Percentiles rank a stretch among this genome's conserved stretches.
Evolutionary conservation across 208 protist genomes (phyloP).

Genomic region (Acanthamoeba healyi): DNA sequence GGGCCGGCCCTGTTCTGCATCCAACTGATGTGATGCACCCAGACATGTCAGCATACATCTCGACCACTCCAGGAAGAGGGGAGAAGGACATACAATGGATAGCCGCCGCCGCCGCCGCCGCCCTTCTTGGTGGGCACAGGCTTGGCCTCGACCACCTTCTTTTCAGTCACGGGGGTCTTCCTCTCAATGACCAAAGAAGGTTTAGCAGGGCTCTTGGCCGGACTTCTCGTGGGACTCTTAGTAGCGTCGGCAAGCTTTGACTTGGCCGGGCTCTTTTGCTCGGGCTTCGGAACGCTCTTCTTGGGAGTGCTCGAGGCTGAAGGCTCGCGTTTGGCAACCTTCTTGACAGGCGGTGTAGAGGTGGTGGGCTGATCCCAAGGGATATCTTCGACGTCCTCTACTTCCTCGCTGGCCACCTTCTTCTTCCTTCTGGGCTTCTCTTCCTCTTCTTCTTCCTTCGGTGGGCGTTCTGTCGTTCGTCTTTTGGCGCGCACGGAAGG

Average conservation of each 20-base stretch:
- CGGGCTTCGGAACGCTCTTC: too few species aligned
- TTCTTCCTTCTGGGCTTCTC: neutral
- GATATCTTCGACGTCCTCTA: neutral
- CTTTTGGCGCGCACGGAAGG: neutral
- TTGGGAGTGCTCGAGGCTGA: neutral
- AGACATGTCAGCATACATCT: too few species aligned
- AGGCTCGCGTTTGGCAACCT: neutral
- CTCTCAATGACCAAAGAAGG: neutral
- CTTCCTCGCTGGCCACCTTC: neutral
- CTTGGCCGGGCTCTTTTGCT: too few species aligned
- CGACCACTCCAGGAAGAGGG: neutral
- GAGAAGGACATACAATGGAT: conserved; percentile 7
- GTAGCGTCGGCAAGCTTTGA: neutral
- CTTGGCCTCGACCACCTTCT: conserved; percentile 1
- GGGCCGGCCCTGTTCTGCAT: conserved; percentile 54
- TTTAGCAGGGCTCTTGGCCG: neutral
- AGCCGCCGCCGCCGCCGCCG: conserved; percentile 49
- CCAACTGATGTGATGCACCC: too few species aligned
- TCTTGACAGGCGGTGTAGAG: neutral
- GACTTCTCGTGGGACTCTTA: neutral
- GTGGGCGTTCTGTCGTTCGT: neutral
- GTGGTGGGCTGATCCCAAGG: conserved; percentile 32
- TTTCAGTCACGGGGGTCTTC: neutral
- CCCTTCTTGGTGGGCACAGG: neutral
- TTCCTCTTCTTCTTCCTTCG: neutral